Evolutionary conservation across 163 green algal genomes (phyloP), one percentile per base, ranked within the genome.

Genomic region (Chlorella variabilis): DNA sequence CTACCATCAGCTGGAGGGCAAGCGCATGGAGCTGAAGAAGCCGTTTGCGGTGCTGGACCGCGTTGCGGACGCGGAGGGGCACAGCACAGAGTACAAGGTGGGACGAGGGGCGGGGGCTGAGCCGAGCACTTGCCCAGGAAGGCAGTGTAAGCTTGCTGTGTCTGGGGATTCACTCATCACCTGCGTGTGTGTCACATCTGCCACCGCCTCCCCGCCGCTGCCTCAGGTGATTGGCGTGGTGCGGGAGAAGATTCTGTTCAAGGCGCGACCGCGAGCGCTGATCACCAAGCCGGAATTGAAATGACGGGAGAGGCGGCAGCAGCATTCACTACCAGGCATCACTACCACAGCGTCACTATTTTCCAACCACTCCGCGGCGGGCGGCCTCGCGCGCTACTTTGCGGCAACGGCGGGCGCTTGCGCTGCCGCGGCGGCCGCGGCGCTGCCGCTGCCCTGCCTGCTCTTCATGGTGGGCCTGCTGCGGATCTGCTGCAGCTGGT

Each of bases 1-100:
- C 2, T 93, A 95, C 67, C 93, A 97, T 49, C 90, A 95, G 38
- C 71, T 96, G 36, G 93, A 95, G 69, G 93, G 93, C 42, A 94
- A 93, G 77, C 63, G 80, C 9, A 66, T 94, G 51, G 33, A 81
- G 18, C 77, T 97, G 9, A 97, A 94, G 77, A 96, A 96, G 66
- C 93, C 93, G 0, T 79, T 96, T 45, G 91, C 86, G 5, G 87
- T 97, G 23, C 77, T 97, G 7, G 78, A 93, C 63, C 89, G 87
- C n/a, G 67, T 29, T 15, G 45, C 41, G 4, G 34, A 13, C 5
- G 59, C 33, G 56, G 79, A 65, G 11, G 20, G 29, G 33, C 41
- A 27, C 31, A 69, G 29, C 39, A 77, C 36, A 18, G 31, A 48
- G 4, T 81, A 84, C 69, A 74, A 82, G 75, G 85, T 86, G 41